Evolutionary conservation across 2,329 filamentous ascomycete species (phyloP), one percentile per base, ranked within the genome.

Genomic region (Sporothrix inflata): DNA sequence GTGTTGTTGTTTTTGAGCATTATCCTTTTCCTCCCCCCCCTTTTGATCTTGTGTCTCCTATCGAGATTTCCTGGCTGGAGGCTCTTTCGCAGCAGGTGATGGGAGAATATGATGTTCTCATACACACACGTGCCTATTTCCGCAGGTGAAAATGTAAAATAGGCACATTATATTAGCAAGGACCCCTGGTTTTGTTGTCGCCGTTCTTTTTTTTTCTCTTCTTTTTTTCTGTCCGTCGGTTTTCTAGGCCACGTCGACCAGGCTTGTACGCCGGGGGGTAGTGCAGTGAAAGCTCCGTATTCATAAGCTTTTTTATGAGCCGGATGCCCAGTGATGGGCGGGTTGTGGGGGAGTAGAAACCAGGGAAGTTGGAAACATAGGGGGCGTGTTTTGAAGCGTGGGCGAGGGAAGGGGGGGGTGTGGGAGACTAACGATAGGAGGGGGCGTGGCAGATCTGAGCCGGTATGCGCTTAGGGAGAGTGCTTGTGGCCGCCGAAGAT

Each of bases 401-500:
- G 21, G 65, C 8, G 42, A 51, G 68, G 34, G 49, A 21, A 63
- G 45, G 40, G 57, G 19, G 45, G 51, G 16, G n/a, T n/a, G 21
- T 34, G 55, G 34, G 57, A n/a, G 38, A 51, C 24, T 27, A 51
- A 61, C 53, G 14, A 19, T 30, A 16, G 42, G 42, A 21, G 45
- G 63, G 67, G 51, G 49, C 9, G 67, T 69, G 67, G 51, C 21
- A 47, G 51, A 55, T 42, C 47, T 27, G 30, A 2, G 34, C 49
- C n/a, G 21, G 66, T 12, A 42, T 57, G 49, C 30, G 30, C 19
- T 16, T n/a, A n/a, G n/a, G n/a, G n/a, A 53, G 30, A n/a, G 63
- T 27, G 66, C 19, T 34, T 40, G 49, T 42, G 30, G 16, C 51
- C 51, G 67, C 67, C 38, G 49, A 69, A 60, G 49, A 57, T 69